Percentiles rank a stretch among this genome's conserved stretches.
Evolutionary conservation across 176 grass and related monocot genomes (phyloP).

Genomic region (Raddia distichophylla): DNA sequence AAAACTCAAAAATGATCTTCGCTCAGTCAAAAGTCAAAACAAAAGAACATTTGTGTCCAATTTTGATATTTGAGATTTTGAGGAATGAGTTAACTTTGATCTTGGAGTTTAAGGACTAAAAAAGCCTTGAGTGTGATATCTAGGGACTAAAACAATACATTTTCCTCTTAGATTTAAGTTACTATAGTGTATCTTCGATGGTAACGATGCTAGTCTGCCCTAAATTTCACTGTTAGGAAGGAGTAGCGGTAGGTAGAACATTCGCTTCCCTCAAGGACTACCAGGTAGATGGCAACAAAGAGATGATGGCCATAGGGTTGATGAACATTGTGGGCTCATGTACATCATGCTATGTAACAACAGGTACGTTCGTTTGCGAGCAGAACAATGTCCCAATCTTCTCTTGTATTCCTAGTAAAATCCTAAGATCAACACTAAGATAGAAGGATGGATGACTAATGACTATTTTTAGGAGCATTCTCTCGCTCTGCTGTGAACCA

Average conservation of each 20-base stretch:
- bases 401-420: not conserved
- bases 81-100: too few species aligned
- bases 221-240: slow-evolving; percentile 61
- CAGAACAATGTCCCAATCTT: not conserved
- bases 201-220: not conserved
- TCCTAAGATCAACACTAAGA: not conserved
- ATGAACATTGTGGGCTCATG: slow-evolving; percentile 99
- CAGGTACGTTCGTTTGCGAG: slow-evolving; percentile 48
- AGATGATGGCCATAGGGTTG: slow-evolving; percentile 98
- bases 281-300: slow-evolving; percentile 96
- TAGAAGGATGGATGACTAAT: not conserved
- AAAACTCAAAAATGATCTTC: too few species aligned
- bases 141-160: too few species aligned
- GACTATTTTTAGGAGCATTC: slow-evolving; percentile 62
- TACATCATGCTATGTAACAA: slow-evolving; percentile 95
- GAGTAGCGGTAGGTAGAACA: slow-evolving; percentile 89
- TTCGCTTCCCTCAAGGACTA: slow-evolving; percentile 91
- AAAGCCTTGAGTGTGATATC: too few species aligned
- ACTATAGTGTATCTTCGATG: not conserved
- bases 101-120: too few species aligned
- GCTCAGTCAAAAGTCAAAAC: too few species aligned
- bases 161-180: not conserved
- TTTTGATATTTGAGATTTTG: too few species aligned
- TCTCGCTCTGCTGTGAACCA: slow-evolving; percentile 96
- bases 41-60: too few species aligned